Evolutionary conservation across 2,329 filamentous ascomycete species (phyloP).

Genomic region (Fragosphaeria purpurea): DNA sequence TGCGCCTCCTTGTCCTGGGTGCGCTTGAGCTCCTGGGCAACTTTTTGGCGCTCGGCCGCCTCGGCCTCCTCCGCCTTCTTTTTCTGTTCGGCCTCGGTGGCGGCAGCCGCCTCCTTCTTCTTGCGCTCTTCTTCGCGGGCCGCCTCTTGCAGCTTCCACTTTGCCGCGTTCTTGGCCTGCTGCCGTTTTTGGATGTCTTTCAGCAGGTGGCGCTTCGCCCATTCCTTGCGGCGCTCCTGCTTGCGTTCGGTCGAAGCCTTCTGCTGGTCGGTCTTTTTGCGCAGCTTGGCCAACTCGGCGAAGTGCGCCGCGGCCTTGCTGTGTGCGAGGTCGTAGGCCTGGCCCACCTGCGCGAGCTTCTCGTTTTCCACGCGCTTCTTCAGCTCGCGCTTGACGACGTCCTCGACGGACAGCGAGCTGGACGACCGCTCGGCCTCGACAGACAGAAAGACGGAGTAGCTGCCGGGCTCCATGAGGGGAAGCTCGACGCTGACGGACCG

Average conservation of each 20-base stretch:
- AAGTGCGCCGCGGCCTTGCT: constrained; percentile 38
- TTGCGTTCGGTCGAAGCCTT: constrained; percentile 34
- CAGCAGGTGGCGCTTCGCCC: constrained; percentile 27
- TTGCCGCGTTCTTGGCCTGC: constrained; percentile 32
- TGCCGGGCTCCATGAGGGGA: constrained; percentile 57
- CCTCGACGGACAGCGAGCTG: constrained; percentile 43
- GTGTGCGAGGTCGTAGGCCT: constrained; percentile 61
- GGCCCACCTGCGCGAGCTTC: constrained; percentile 62
- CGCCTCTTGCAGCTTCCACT: constrained; percentile 26
- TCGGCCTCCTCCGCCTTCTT: constrained; percentile 11
- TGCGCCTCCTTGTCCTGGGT: constrained; percentile 10
- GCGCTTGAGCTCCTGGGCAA: constrained; percentile 4
- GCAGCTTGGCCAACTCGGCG: constrained; percentile 33
- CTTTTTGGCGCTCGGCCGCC: constrained; percentile 4
- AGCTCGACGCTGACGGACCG: constrained; percentile 71
- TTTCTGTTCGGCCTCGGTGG: constrained; percentile 14
- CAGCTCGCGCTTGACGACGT: constrained; percentile 57
- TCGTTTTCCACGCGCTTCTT: constrained; percentile 59
- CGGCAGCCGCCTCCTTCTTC: constrained; percentile 13
- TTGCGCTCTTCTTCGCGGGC: constrained; percentile 17
- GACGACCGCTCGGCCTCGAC: constrained; percentile 55
- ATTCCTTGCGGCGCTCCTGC: constrained; percentile 28
- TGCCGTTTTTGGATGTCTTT: constrained; percentile 29
- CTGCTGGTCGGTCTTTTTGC: constrained; percentile 39
- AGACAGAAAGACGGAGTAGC: constrained; percentile 67